Conservation (phyloP, 306 rosid species). For the Prunus persica region DNA sequence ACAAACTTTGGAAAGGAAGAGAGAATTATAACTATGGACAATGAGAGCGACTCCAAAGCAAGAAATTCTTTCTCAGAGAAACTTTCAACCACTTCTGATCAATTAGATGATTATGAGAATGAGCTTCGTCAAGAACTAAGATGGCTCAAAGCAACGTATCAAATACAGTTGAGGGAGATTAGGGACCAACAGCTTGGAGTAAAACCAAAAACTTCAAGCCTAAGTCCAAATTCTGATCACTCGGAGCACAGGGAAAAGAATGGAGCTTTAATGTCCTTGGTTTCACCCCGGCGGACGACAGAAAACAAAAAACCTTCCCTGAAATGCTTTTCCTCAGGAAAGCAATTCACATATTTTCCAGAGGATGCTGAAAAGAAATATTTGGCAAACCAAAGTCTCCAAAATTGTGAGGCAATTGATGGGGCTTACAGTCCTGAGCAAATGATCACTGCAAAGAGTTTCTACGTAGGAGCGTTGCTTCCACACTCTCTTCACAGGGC, state of each 20-base stretch:
- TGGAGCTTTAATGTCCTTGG: conserved; percentile 26
- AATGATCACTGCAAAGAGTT: conserved; percentile 55
- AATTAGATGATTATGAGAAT: conserved; percentile 56
- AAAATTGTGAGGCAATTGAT: conserved; percentile 22
- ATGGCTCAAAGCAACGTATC: conserved; percentile 98
- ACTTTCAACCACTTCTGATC: conserved; percentile 25
- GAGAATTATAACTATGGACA: conserved; percentile 38
- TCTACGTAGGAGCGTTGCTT: conserved; percentile 53
- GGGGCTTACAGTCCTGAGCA: conserved; percentile 44
- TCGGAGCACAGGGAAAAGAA: conserved; percentile 31
- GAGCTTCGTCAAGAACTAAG: conserved; percentile 92
- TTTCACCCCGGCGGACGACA: conserved; percentile 25
- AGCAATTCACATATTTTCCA: conserved; percentile 21
- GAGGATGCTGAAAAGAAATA: conserved; percentile 31
- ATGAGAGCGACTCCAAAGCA: conserved; percentile 27
- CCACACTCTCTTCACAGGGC: conserved; percentile 82
- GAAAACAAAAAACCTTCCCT: conserved; percentile 28
- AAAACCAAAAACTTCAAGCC: conserved; percentile 33
- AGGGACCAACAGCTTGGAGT: conserved; percentile 65
- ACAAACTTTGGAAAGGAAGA: conserved; percentile 44
- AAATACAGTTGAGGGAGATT: conserved; percentile 86
- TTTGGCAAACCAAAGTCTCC: conserved; percentile 32
- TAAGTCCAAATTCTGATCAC: conserved; percentile 32
- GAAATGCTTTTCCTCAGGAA: conserved; percentile 24
- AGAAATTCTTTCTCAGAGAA: conserved; percentile 30